Evolutionary conservation across 1,284 basidiomycete species (phyloP).

Genomic region (Coniferiporia sulphurascens): DNA sequence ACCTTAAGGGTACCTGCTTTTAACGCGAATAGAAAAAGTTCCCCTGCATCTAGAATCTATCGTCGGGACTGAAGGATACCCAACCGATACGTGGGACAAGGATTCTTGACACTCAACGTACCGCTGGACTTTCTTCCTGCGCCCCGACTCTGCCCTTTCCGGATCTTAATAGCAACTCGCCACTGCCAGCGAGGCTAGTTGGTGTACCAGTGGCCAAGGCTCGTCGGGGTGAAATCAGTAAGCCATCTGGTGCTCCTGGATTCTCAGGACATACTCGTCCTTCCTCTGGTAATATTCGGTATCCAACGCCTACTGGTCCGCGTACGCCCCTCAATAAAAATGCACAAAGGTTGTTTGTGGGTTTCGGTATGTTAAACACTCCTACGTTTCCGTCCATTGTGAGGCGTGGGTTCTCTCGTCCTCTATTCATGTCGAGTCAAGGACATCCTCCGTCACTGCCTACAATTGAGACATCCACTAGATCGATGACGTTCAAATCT

Average conservation of each 20-base stretch:
- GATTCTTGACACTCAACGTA: background rate
- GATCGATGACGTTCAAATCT: no score
- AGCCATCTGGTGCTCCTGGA: background rate
- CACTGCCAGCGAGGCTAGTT: background rate
- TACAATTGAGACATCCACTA: no score
- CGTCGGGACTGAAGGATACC: background rate
- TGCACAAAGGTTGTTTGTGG: background rate
- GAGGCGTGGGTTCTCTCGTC: no score
- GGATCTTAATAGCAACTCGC: background rate
- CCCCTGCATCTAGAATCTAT: background rate
- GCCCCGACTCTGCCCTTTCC: no score
- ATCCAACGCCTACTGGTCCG: background rate
- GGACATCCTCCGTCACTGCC: no score
- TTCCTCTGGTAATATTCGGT: background rate
- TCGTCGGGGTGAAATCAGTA: background rate
- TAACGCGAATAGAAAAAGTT: background rate
- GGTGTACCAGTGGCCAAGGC: background rate
- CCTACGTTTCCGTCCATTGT: no score
- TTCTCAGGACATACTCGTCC: background rate
- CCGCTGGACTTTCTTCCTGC: background rate
- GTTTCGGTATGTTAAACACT: background rate
- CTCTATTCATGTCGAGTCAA: no score
- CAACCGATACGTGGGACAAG: background rate
- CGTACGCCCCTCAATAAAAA: background rate
- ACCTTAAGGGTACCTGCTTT: background rate